Evolutionary conservation across 2,329 filamentous ascomycete genomes (phyloP).

Genomic region (Colletotrichum horii): DNA sequence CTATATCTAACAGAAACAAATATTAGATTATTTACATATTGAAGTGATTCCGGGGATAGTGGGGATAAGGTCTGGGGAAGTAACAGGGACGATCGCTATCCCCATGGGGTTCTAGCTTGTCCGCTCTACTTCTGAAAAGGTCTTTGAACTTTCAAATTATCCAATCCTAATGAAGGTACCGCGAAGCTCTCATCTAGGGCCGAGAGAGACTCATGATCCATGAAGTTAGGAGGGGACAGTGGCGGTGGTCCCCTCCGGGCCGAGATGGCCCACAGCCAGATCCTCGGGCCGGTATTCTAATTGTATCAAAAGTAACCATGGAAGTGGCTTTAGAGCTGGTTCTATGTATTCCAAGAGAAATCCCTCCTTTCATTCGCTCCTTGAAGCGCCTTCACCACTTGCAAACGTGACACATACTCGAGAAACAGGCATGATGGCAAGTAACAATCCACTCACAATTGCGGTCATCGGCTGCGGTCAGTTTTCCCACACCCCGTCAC

Average conservation of each 20-base stretch:
- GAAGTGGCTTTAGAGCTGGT: background rate
- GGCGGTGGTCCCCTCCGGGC: background rate
- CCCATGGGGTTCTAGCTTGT: background rate
- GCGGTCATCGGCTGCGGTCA: background rate
- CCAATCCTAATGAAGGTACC: background rate
- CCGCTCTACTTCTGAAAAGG: background rate
- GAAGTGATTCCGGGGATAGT: background rate
- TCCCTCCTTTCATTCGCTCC: background rate
- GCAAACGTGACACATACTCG: rapidly evolving
- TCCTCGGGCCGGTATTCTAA: background rate
- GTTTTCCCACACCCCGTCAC: background rate
- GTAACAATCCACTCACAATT: background rate
- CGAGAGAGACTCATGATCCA: background rate
- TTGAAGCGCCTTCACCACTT: rapidly evolving
- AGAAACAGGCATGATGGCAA: background rate
- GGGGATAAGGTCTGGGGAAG: background rate
- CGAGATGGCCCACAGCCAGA: background rate
- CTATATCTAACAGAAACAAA: background rate
- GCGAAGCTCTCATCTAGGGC: background rate
- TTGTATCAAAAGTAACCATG: background rate
- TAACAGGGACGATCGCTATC: background rate
- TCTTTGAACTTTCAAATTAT: background rate
- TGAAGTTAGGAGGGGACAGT: background rate
- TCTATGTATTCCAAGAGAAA: background rate
- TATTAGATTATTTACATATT: background rate